A percentile compares a stretch with the other conserved stretches of the same genome.
phyloP scores from a whole-genome alignment of 2,329 filamentous ascomycete species.

The Phyllosticta capitalensis region DNA sequence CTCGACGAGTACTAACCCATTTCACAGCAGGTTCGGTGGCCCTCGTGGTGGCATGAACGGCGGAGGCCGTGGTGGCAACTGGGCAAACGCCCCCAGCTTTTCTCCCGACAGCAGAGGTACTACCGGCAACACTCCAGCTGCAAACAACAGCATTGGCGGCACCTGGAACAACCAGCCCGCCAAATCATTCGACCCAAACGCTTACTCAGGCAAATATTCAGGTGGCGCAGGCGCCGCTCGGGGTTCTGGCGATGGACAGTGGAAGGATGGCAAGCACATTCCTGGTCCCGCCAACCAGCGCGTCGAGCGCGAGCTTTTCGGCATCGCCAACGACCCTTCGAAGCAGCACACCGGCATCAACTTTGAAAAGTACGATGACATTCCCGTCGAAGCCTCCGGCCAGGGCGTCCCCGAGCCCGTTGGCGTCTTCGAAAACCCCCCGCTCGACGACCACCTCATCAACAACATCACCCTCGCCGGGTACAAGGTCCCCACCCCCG shows the following conservation, averaged over 20 bases:
- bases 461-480: slow-evolving; percentile 87
- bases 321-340: slow-evolving; percentile 76
- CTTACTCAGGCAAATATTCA: slow-evolving; percentile 47
- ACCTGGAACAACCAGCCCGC: slow-evolving; percentile 34
- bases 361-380: slow-evolving; percentile 99
- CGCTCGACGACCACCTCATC: slow-evolving; percentile 87
- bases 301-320: slow-evolving; percentile 91
- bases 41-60: slow-evolving; percentile 32
- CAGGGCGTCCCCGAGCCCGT: slow-evolving; percentile 89
- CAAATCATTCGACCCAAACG: slow-evolving; percentile 51
- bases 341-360: slow-evolving; percentile 99
- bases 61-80: slow-evolving; percentile 49
- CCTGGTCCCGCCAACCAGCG: slow-evolving; percentile 81
- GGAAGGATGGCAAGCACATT: slow-evolving; percentile 94
- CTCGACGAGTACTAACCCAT: not conserved
- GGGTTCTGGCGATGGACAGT: slow-evolving; percentile 90
- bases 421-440: slow-evolving; percentile 82
- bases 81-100: slow-evolving; percentile 51
- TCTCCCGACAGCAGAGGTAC: slow-evolving; percentile 34
- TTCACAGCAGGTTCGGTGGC: slow-evolving; percentile 20
- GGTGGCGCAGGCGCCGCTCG: slow-evolving; percentile 51
- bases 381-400: slow-evolving; percentile 94
- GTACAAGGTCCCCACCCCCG: slow-evolving; percentile 92
- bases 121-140: slow-evolving; percentile 19
- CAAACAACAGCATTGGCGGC: slow-evolving; percentile 22